Conservation (phyloP, 2,329 filamentous ascomycete species). For the Diaporthe sp. region DNA sequence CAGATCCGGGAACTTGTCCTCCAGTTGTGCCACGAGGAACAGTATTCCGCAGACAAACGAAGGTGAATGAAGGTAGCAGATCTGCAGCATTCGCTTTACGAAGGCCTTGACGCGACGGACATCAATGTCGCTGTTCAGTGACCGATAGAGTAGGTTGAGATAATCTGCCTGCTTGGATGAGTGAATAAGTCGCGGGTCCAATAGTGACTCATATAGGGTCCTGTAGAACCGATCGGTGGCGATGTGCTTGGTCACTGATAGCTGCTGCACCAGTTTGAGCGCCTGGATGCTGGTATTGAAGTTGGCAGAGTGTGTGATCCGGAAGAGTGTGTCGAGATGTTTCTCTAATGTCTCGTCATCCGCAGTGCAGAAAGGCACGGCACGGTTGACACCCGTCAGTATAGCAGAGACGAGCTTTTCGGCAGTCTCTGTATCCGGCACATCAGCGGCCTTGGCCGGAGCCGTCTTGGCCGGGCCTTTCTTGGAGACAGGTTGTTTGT, state of each 20-base stretch:
- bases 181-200: constrained; percentile 87
- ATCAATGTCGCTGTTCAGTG: constrained; percentile 91
- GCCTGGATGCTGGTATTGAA: constrained; percentile 99
- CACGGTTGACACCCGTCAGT: constrained; percentile 93
- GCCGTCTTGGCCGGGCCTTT: constrained; percentile 42
- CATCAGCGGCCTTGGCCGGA: constrained; percentile 51
- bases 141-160: constrained; percentile 89
- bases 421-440: constrained; percentile 75
- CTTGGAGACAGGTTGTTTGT: constrained; percentile 49
- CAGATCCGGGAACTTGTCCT: constrained; percentile 83
- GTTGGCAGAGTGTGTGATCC: constrained; percentile 96
- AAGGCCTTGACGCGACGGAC: constrained; percentile 95
- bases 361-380: constrained; percentile 90
- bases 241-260: constrained; percentile 83
- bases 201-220: constrained; percentile 92
- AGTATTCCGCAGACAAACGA: constrained; percentile 94
- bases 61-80: constrained; percentile 89
- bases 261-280: constrained; percentile 92
- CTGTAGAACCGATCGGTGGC: constrained; percentile 93
- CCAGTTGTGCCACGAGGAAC: constrained; percentile 87
- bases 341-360: constrained; percentile 85
- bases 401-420: constrained; percentile 95
- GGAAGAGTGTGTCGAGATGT: constrained; percentile 94
- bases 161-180: constrained; percentile 98
- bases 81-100: constrained; percentile 90